Conservation (phyloP, 805 yeast species). For the Maudiozyma pseudohumilis region DNA sequence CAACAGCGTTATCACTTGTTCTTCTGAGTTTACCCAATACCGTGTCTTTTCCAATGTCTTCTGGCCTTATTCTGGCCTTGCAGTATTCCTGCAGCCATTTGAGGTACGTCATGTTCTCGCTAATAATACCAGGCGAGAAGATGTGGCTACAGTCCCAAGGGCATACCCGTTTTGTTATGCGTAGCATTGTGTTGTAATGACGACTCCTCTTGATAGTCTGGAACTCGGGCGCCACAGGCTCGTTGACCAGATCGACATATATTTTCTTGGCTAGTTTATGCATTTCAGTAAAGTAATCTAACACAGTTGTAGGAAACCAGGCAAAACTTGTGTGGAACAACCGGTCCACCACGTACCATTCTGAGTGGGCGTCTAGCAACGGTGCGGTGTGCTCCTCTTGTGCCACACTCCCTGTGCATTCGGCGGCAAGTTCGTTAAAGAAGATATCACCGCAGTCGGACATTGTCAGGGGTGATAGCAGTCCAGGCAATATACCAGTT, state of each 20-base stretch:
- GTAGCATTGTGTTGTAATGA: background rate
- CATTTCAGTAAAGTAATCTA: too few relatives aligned
- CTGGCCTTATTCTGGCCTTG: background rate
- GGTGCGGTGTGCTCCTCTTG: too few relatives aligned
- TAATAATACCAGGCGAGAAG: background rate
- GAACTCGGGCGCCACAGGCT: background rate
- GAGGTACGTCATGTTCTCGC: background rate
- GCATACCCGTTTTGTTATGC: background rate
- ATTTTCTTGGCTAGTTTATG: too few relatives aligned
- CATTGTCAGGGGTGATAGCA: background rate
- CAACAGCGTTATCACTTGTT: slow-evolving; percentile 7
- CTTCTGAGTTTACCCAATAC: slow-evolving; percentile 12
- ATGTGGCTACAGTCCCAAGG: slow-evolving; percentile 4
- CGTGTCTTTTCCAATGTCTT: background rate
- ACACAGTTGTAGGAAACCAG: too few relatives aligned
- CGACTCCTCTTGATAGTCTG: background rate
- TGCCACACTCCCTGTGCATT: background rate
- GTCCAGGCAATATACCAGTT: background rate
- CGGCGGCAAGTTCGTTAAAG: background rate
- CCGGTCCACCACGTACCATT: too few relatives aligned
- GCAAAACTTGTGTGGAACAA: too few relatives aligned
- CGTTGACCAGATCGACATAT: too few relatives aligned
- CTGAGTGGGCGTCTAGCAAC: too few relatives aligned
- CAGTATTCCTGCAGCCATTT: background rate
- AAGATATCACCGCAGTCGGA: background rate